phyloP scores from a whole-genome alignment of 108 stramenopile species.

The Cyclotella cryptica region DNA sequence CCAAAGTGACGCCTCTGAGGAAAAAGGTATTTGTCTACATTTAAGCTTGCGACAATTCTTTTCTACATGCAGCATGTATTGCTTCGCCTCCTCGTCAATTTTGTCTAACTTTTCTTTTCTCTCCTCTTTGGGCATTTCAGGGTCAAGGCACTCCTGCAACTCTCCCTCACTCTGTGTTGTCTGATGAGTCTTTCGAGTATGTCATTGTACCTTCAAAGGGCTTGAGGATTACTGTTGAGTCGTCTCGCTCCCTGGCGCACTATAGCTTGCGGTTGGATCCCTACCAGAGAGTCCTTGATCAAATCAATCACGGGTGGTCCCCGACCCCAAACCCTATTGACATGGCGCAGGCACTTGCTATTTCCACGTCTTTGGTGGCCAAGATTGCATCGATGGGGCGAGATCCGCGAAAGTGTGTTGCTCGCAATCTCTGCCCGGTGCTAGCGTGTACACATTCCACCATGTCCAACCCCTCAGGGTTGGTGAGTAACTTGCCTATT shows the following conservation, averaged over 20 bases:
- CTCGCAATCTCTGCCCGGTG: too few relatives aligned
- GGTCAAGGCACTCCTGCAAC: too few relatives aligned
- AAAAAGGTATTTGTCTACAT: too few relatives aligned
- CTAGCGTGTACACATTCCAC: neutral
- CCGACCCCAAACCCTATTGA: slow-evolving; percentile 6
- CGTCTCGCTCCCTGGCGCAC: neutral
- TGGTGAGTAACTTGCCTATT: slow-evolving; percentile 1
- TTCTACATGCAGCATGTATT: too few relatives aligned
- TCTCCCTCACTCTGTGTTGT: too few relatives aligned
- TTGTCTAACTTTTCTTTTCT: too few relatives aligned
- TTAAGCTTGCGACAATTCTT: too few relatives aligned
- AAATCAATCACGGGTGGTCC: slow-evolving; percentile 13
- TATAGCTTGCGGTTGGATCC: neutral
- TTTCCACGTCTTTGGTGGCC: slow-evolving; percentile 17
- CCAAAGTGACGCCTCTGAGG: too few relatives aligned
- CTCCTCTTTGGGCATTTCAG: too few relatives aligned
- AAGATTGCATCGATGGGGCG: slow-evolving; percentile 15
- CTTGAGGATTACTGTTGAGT: neutral
- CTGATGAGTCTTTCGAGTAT: neutral
- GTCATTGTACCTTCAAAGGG: neutral
- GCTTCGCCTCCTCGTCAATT: too few relatives aligned
- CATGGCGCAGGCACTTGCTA: neutral
- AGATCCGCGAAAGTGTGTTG: too few relatives aligned
- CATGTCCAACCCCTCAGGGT: slow-evolving; percentile 11
- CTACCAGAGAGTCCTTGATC: neutral